Base-by-base conservation (phyloP, 1,139 yeast genomes). In the Pichia sp. region DNA sequence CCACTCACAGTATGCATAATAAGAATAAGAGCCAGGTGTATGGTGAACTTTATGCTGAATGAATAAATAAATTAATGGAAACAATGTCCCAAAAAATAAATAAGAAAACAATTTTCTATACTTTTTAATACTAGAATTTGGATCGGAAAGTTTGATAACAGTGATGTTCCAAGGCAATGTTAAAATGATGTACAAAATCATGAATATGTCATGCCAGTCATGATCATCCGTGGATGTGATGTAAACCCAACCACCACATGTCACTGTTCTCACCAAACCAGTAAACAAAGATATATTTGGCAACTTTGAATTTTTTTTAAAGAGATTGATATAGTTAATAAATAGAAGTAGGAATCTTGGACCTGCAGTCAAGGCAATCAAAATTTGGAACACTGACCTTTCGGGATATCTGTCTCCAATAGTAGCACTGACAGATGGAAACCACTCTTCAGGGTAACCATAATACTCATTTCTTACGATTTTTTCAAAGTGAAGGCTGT, bases 181-280 rank as follows among this genome's bases (percentile, higher is more conserved):
- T 55, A 92, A 72, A 1, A 88, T 75, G 50, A 92, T 83, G 65
- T 92, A 92, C 35, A 83, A 63, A 53, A 92, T 87, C 98, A 92
- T 92, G 63, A 90, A 90, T 44, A 92, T 79, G 59, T 92, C 97
- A 62, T 92, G 98, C 71, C 84, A 82, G 65, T 90, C 96, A 58
- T 90, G 98, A 61, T 92, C 96, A 62, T 92, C 98, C 1, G 97
- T 87, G 8, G 95, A 85, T 2, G 98, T 92, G 53, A 92, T 84
- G 60, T 92, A 92, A 16, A 94, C 95, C 97, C 97, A 92, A 10
- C 97, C 97, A 55, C 98, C 98, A 59, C 98, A 92, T 1, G 96
- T 83, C 47, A 92, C 75, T 0, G 98, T 92, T 64, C 98, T 77
- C 27, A 85, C 48, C 2, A 85, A 49, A 9, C 98, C 98, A 3